Base-by-base conservation (phyloP, 176 grass and related monocot genomes). In the Bonia amplexicaulis region DNA sequence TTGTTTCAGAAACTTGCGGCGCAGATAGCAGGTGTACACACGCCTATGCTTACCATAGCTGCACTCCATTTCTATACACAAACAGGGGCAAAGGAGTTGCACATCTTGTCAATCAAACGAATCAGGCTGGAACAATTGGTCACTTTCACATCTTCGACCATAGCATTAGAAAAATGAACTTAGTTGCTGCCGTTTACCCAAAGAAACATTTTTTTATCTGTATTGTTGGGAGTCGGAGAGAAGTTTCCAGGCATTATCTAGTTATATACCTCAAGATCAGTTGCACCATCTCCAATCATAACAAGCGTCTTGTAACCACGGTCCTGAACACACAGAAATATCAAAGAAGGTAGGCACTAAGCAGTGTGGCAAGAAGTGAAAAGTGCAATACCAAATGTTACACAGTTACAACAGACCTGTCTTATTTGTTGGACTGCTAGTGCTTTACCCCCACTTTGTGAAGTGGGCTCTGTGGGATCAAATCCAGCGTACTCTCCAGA, bases 251-350 rank as follows among this genome's bases (percentile, higher is more conserved):
- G 46, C 12, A 65, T 29, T 55, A 45, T 42, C 16, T 9, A 77
- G 39, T 17, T 20, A 35, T 29, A 78, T 89, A 95, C 93, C 90
- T 95, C 93, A 85, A 95, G 90, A 83, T 95, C 93, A 70, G 93
- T 95, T 73, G 93, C 93, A 88, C 90, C 96, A 87, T 98, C 96
- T 85, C 96, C 96, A 89, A 98, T 92, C 93, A 98, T 98, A 85
- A 93, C 70, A 11, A 95, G 23, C 3, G 54, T 86, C 65, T 78
- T 86, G 13, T 90, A 90, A 70, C 78, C 78, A 51, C 69, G 54
- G 40, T 86, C 46, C 88, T 90, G 83, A 65, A 47, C 20, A 81
- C 10, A 80, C 66, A 39, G 15, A 59, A 75, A 71, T 3, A 83
- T 42, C 7, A 42, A 42, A 42, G 41, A 88, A 8, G 69, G 35